Conservation (phyloP, 371 early-diverging fungal species). For the Blakeslea trispora region DNA sequence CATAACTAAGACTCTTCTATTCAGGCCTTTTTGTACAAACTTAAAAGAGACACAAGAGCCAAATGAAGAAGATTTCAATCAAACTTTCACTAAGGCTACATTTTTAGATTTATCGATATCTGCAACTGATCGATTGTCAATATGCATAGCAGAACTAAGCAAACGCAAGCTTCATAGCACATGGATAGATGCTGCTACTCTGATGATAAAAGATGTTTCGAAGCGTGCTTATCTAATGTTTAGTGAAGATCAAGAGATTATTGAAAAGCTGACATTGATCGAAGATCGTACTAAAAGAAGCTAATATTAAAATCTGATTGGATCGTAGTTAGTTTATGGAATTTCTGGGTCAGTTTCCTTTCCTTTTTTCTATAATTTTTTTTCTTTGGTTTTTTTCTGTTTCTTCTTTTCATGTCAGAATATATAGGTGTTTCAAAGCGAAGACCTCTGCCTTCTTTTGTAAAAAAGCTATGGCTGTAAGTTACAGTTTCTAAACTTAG, state of each 20-base stretch:
- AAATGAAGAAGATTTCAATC: conserved; percentile 19
- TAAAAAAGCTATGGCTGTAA: conserved; percentile 22
- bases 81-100: conserved; percentile 44
- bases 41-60: too few relatives aligned
- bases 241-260: conserved; percentile 39
- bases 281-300: background rate
- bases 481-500: too few relatives aligned
- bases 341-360: background rate
- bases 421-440: conserved; percentile 1
- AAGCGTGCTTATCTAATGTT: conserved; percentile 29
- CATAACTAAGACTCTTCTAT: conserved; percentile 38
- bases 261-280: conserved; percentile 17
- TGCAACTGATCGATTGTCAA: conserved; percentile 30
- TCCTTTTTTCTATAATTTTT: background rate
- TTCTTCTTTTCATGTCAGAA: background rate
- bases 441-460: conserved; percentile 11
- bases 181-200: conserved; percentile 24
- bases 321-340: background rate
- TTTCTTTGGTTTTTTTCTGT: conserved; percentile 3
- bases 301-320: background rate
- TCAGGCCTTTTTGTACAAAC: conserved; percentile 40
- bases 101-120: conserved; percentile 45
- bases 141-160: conserved; percentile 17
- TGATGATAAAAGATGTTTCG: conserved; percentile 33
- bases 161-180: conserved; percentile 3